Evolutionary conservation across 2,329 filamentous ascomycete genomes (phyloP).

Genomic region (Knufia petricola): DNA sequence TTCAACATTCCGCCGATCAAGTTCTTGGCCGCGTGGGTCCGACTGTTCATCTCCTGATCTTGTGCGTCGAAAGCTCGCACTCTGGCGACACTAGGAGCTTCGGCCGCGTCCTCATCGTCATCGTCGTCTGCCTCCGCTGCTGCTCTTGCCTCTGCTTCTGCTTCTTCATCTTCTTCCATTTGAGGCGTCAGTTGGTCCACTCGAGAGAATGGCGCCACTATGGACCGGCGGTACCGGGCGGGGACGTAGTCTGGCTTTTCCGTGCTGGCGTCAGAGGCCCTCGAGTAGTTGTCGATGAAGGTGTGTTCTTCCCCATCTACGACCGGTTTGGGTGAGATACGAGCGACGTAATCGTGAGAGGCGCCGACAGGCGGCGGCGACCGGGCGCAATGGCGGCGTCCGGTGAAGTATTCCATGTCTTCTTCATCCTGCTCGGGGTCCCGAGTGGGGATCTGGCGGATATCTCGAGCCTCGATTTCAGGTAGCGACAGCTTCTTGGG

Average conservation of each 20-base stretch:
- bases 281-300: background rate
- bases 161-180: background rate
- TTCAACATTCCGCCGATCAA: background rate
- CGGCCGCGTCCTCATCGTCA: background rate
- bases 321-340: background rate
- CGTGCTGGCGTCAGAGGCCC: background rate
- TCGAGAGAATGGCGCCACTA: background rate
- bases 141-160: background rate
- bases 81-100: background rate
- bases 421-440: background rate
- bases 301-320: background rate
- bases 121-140: too few relatives aligned
- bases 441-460: background rate
- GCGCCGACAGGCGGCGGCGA: slow-evolving; percentile 4
- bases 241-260: too few relatives aligned
- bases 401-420: background rate
- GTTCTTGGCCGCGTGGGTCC: background rate
- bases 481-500: background rate
- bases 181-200: background rate
- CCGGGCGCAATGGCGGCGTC: background rate
- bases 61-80: background rate
- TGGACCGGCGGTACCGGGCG: background rate
- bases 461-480: slow-evolving; percentile 7
- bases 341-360: background rate
- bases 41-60: slow-evolving; percentile 1